These are phyloP conservation scores for Volutella citrinella DNA, from an alignment of 2,329 filamentous ascomycete genomes.

Conservation along the genomic window DNA sequence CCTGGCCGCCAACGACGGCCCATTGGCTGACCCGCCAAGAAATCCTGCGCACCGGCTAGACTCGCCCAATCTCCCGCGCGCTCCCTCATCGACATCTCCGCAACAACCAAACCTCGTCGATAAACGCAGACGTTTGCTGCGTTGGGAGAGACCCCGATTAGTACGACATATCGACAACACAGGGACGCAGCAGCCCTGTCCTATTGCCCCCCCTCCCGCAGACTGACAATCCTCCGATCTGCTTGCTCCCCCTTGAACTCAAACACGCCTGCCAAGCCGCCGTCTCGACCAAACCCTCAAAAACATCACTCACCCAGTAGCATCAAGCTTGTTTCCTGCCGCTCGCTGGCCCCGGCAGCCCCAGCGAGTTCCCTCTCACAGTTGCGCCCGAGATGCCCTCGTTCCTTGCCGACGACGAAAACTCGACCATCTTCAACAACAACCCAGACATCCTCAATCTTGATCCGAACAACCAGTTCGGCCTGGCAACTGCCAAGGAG, in stretches of 20 bases:
- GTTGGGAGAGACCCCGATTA: no score
- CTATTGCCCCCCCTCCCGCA: no score
- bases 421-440: conserved; percentile 39
- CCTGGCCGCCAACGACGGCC: conserved; percentile 11
- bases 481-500: conserved; percentile 31
- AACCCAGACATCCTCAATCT: conserved; percentile 43
- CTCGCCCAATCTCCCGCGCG: conserved; percentile 26
- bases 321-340: conserved; percentile 25
- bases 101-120: no score
- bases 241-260: no score
- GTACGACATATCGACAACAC: conserved; percentile 12
- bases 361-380: conserved; percentile 20
- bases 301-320: conserved; percentile 21
- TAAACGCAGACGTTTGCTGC: no score
- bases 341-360: conserved; percentile 20
- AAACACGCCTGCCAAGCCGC: conserved; percentile 5
- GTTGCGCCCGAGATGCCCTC: conserved; percentile 51
- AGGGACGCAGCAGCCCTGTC: no score
- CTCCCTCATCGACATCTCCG: conserved; percentile 15
- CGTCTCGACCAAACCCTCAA: conserved; percentile 16
- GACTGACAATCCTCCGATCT: no score
- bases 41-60: conserved; percentile 24
- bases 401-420: conserved; percentile 47
- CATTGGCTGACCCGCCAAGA: conserved; percentile 27
- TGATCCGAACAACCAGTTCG: conserved; percentile 38